Evolutionary conservation across 1,139 yeast species (phyloP).

Genomic region (Chernovozyma aurita): DNA sequence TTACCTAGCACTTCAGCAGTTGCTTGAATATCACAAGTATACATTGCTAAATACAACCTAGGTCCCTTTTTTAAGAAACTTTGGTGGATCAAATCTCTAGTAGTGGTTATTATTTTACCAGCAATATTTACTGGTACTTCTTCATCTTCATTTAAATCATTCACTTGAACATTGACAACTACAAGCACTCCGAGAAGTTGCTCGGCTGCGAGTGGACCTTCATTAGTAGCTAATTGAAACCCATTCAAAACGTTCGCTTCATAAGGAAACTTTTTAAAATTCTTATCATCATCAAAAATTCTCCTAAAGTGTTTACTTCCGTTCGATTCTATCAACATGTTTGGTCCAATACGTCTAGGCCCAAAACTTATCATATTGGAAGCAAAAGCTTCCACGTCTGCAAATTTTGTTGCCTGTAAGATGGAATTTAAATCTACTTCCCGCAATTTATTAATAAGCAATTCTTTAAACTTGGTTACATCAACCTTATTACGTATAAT

Average conservation of each 20-base stretch:
- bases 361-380: slow-evolving; percentile 66
- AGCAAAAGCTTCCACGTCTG: slow-evolving; percentile 22
- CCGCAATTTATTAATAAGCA: slow-evolving; percentile 28
- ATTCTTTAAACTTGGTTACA: slow-evolving; percentile 22
- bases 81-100: slow-evolving; percentile 69
- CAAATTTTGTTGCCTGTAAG: slow-evolving; percentile 10
- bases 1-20: slow-evolving; percentile 91
- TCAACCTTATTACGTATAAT: slow-evolving; percentile 18
- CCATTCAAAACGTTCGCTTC: slow-evolving; percentile 76
- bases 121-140: slow-evolving; percentile 38
- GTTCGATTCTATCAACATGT: slow-evolving; percentile 58
- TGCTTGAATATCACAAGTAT: slow-evolving; percentile 92
- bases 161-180: slow-evolving; percentile 27
- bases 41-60: slow-evolving; percentile 85
- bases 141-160: slow-evolving; percentile 30
- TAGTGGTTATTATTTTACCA: slow-evolving; percentile 70
- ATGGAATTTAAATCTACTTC: slow-evolving; percentile 18
- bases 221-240: slow-evolving; percentile 74
- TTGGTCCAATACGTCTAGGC: slow-evolving; percentile 73
- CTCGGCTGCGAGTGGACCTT: slow-evolving; percentile 88
- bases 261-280: slow-evolving; percentile 34
- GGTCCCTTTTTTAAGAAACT: slow-evolving; percentile 80
- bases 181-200: slow-evolving; percentile 80
- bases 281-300: slow-evolving; percentile 14
- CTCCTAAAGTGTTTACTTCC: slow-evolving; percentile 29